Evolutionary conservation across 352 stramenopile genomes (phyloP).

Genomic region (Phytophthora quininea): DNA sequence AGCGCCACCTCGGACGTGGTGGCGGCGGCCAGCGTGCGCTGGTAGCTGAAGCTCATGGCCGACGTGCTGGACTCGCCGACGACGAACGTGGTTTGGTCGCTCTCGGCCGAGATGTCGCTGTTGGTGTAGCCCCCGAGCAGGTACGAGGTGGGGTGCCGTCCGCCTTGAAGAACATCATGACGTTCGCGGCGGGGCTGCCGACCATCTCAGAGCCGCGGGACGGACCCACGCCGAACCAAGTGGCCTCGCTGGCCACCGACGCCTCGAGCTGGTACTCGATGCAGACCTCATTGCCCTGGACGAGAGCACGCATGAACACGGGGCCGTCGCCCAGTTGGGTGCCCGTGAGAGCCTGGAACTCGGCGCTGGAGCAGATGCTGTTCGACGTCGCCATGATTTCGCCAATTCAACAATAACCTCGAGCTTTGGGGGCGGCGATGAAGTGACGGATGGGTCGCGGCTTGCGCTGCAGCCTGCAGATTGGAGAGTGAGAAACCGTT

Average conservation of each 20-base stretch:
- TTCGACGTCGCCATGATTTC: conserved; percentile 16
- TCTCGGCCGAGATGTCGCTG: conserved; percentile 49
- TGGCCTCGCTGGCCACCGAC: conserved; percentile 36
- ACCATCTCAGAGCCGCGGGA: conserved; percentile 59
- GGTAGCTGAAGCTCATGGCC: conserved; percentile 73
- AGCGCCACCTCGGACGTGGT: conserved; percentile 56
- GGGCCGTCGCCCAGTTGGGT: conserved; percentile 62
- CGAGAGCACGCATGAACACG: conserved; percentile 62
- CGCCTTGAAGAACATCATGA: conserved; percentile 71
- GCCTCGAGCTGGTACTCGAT: conserved; percentile 66
- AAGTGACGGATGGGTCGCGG: conserved; percentile 15
- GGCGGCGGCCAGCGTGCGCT: conserved; percentile 61
- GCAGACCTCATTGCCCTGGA: conserved; percentile 64
- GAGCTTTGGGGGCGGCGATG: background rate
- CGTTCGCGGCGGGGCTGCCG: conserved; percentile 67
- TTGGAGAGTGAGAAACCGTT: conserved; percentile 27
- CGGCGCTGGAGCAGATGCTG: conserved; percentile 56
- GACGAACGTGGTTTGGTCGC: conserved; percentile 48
- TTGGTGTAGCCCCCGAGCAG: conserved; percentile 54
- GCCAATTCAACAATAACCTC: conserved; percentile 28
- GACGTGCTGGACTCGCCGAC: conserved; percentile 40
- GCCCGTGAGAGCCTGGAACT: conserved; percentile 52
- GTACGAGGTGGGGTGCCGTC: conserved; percentile 52
- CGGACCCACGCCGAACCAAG: conserved; percentile 73
- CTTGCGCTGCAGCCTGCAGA: conserved; percentile 18